Conservation (phyloP, 2,329 filamentous ascomycete genomes). For the Shiraia sp. region DNA sequence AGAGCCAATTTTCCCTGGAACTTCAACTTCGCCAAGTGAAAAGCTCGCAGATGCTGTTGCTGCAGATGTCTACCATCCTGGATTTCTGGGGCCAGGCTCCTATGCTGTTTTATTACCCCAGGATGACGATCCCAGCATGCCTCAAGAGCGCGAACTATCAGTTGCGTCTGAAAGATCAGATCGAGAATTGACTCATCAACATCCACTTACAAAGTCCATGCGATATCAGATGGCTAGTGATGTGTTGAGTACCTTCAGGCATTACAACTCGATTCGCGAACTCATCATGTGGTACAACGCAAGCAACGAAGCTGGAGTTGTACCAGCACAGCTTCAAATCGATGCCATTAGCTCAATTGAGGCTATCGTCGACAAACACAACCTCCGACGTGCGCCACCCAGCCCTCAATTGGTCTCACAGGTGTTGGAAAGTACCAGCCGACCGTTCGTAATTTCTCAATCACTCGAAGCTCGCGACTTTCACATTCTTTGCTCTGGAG, state of each 20-base stretch:
- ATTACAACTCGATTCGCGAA: slow-evolving; percentile 30
- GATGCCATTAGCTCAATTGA: slow-evolving; percentile 37
- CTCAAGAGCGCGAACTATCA: slow-evolving; percentile 24
- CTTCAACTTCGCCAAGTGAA: slow-evolving; percentile 20
- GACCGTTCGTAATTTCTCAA: slow-evolving; percentile 29
- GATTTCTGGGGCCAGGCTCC: slow-evolving; percentile 40
- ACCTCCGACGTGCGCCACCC: slow-evolving; percentile 27
- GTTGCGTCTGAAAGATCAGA: slow-evolving; percentile 31
- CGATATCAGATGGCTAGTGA: slow-evolving; percentile 34
- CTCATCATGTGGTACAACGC: slow-evolving; percentile 28
- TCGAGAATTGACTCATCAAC: slow-evolving; percentile 33
- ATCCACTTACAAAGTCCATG: slow-evolving; percentile 36
- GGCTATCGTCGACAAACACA: slow-evolving; percentile 36
- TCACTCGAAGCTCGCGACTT: slow-evolving; percentile 39
- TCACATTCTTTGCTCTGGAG: slow-evolving; percentile 44
- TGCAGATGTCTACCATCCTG: slow-evolving; percentile 34
- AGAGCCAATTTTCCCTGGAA: slow-evolving; percentile 11
- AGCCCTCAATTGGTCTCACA: slow-evolving; percentile 27
- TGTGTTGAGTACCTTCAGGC: slow-evolving; percentile 31
- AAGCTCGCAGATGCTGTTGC: slow-evolving; percentile 39
- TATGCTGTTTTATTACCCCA: slow-evolving; percentile 35
- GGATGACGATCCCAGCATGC: slow-evolving; percentile 23
- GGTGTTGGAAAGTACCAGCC: slow-evolving; percentile 33
- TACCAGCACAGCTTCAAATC: slow-evolving; percentile 42
- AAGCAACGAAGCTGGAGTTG: slow-evolving; percentile 37